phyloP scores from a whole-genome alignment of 2,329 filamentous ascomycete genomes.

The Rhytidhysteron rufulum region DNA sequence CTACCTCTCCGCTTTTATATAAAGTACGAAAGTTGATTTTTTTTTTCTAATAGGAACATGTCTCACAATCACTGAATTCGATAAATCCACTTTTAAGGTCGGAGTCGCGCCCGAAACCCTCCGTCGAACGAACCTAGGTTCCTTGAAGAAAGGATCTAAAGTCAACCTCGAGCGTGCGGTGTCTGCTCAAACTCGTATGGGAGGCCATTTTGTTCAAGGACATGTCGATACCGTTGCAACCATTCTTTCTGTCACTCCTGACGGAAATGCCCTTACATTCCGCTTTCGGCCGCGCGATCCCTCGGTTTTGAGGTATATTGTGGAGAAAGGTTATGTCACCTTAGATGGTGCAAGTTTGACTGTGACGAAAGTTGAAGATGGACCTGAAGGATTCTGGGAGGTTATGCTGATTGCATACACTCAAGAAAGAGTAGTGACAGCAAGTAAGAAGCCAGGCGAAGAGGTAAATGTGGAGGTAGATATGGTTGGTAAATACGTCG shows the following conservation, averaged over 20 bases:
- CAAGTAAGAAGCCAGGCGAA: slow-evolving; percentile 72
- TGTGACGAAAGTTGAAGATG: slow-evolving; percentile 79
- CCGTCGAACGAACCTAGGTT: slow-evolving; percentile 89
- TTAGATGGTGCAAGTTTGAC: slow-evolving; percentile 94
- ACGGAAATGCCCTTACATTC: slow-evolving; percentile 88
- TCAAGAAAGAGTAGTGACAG: slow-evolving; percentile 84
- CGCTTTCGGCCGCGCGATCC: slow-evolving; percentile 69
- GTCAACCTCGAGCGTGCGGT: slow-evolving; percentile 97
- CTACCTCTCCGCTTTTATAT: not conserved
- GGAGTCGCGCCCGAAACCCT: slow-evolving; percentile 94
- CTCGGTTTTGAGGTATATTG: slow-evolving; percentile 76
- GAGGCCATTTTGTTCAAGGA: slow-evolving; percentile 95
- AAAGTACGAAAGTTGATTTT: slow-evolving; percentile 1
- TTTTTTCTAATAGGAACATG: slow-evolving; percentile 60
- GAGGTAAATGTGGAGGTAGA: slow-evolving; percentile 91
- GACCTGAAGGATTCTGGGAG: slow-evolving; percentile 78
- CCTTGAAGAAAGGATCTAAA: slow-evolving; percentile 58
- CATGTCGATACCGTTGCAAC: slow-evolving; percentile 89
- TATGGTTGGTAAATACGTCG: slow-evolving; percentile 79
- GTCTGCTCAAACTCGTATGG: slow-evolving; percentile 88
- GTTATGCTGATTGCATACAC: slow-evolving; percentile 98
- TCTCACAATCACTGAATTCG: slow-evolving; percentile 80
- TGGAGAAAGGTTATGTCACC: slow-evolving; percentile 94
- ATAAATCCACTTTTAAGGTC: slow-evolving; percentile 69
- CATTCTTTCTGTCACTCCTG: slow-evolving; percentile 67